Evolutionary conservation across 176 grass and related monocot species (phyloP), one percentile per base, ranked within the genome.

Genomic region (Lolium rigidum): DNA sequence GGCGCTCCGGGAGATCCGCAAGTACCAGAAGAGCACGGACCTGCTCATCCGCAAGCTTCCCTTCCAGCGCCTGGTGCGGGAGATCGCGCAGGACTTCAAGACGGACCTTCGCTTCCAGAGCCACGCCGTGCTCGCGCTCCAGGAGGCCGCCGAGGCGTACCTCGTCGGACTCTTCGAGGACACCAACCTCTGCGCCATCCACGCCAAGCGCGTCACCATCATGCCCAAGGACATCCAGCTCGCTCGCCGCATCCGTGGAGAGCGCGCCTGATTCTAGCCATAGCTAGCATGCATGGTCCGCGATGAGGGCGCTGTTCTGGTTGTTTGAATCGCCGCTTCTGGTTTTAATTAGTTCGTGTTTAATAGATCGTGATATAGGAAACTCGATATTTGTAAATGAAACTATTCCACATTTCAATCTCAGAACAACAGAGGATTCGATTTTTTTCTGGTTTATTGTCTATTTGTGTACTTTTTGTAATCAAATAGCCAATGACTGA

Each of bases 11-110:
- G 31, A 35, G 31, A 35, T 35, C 31, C 31, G 31, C 31, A 35
- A 35, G 31, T 35, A 35, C 31, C 31, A 35, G 31, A 35, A 35
- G 31, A 35, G 31, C 31, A 35, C 31, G 31, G 31, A 35, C 31
- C 31, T 17, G 16, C 54, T 57, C 54, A 57, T 57, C 17, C 54
- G 54, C 54, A 57, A 57, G 54, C 41, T 44, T 5, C 41, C 41
- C 0, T 44, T 44, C 41, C 41, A 57, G 54, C 54, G 17, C 54
- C 47, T 49, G 7, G 47, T 49, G 7, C 52, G 4, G 4, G 94
- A 94, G 90, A 97, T 97, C 35, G 94, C 88, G 6, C 92, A 94
- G 67, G 94, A 94, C 60, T 97, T 97, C 88, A 97, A 97, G 90
- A 97, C 92, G 1, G 92, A 94, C 76, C 88, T 97, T 0, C 86